Conservation (phyloP, 768 basidiomycete species). For the Mrakia frigida region DNA sequence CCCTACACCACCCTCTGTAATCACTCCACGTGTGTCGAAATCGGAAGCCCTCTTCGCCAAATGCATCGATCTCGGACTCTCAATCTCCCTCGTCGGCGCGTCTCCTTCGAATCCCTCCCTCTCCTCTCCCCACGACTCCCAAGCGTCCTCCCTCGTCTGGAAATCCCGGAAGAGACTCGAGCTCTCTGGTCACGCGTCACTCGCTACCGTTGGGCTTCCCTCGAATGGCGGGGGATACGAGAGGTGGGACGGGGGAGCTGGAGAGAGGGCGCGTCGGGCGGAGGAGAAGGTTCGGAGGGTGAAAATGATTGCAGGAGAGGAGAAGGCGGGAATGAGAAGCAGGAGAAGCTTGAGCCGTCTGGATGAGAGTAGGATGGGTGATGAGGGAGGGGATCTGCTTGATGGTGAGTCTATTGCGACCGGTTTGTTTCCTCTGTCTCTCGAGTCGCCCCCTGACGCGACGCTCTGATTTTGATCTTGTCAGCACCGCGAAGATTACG, state of each 20-base stretch:
- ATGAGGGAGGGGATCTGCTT: background rate
- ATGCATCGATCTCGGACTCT: constrained; percentile 10
- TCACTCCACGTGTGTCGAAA: too few species aligned
- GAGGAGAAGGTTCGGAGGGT: constrained; percentile 3
- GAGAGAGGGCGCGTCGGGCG: constrained; percentile 10
- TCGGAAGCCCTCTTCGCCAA: constrained; percentile 11
- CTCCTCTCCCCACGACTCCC: background rate
- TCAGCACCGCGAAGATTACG: background rate
- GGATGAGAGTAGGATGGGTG: background rate
- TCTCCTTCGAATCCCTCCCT: background rate
- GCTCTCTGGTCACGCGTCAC: background rate
- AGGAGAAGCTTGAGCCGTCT: background rate
- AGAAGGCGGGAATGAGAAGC: background rate
- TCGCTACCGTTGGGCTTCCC: constrained; percentile 9
- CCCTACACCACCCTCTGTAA: background rate
- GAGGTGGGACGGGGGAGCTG: constrained; percentile 22
- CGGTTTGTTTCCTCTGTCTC: background rate
- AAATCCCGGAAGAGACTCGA: constrained; percentile 23
- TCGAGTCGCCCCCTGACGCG: background rate
- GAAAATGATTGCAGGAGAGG: background rate
- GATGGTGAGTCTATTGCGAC: background rate
- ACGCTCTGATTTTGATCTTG: background rate
- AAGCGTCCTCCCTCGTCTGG: constrained; percentile 23
- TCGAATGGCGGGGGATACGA: constrained; percentile 3
- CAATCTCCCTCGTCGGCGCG: background rate